Evolutionary conservation across 148 eudicot genomes (phyloP), one percentile per base, ranked within the genome.

Genomic region (Rhododendron griersonianum): DNA sequence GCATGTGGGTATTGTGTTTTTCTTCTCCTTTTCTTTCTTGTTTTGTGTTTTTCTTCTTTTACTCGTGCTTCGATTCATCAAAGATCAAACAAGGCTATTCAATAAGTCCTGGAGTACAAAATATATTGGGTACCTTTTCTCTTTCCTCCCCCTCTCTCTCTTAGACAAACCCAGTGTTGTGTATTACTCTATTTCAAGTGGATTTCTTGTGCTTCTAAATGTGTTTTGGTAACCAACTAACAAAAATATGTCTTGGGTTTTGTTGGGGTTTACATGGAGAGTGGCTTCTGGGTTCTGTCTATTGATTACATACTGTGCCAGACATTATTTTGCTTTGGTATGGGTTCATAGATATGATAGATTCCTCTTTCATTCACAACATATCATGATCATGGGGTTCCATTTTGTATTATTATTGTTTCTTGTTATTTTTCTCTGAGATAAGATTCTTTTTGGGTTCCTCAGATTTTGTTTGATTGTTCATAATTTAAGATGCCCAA

Each of bases 261-360:
- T 89, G 90, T 80, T 86, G 87, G 87, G 85, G 85, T 87, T 91
- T 89, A 87, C 90, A 91, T 78, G 91, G 90, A 90, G 90, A 93
- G 91, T 88, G 90, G 83, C 89, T 91, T 89, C 65, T 67, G 69
- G 89, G 94, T 86, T 91, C 84, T 89, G 94, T 91, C 89, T 88
- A 81, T 65, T 86, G 84, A 84, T 87, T 78, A 23, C 71, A 51
- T n/a, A 28, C 67, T 87, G 82, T 79, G 75, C 65, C 55, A 78
- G 83, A 41, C 50, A 37, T 71, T 9, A 13, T 30, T 23, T 71
- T 71, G 76, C 76, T 71, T 71, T 30, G 39, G 13, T 71, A 30
- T 71, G 76, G 76, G 76, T 14, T 81, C 3, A 45, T 71, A 83
- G 61, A 55, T 18, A 55, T 16, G 61, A 16, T 18, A 55, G 63